A percentile compares a stretch with the other conserved stretches of the same genome.
These are phyloP conservation scores for Sugiyamaella valdiviana DNA, from an alignment of 805 yeast genomes.

Conservation along the genomic window DNA sequence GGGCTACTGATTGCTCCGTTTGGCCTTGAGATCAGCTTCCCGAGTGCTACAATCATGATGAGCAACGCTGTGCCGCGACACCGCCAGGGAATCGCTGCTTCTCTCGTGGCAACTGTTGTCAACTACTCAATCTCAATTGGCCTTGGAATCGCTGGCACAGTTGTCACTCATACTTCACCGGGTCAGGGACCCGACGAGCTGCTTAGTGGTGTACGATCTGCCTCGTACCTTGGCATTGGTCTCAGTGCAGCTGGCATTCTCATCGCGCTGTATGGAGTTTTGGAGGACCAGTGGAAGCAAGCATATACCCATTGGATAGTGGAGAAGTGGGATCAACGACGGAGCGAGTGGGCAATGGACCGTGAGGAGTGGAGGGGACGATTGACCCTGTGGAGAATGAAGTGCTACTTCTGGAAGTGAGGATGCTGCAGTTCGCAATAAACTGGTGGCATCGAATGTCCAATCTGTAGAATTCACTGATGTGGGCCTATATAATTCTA, in stretches of 20 bases:
- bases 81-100: slow-evolving; percentile 75
- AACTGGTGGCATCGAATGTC: too few species aligned
- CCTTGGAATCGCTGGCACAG: slow-evolving; percentile 63
- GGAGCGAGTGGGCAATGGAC: too few species aligned
- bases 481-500: too few species aligned
- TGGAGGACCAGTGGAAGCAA: too few species aligned
- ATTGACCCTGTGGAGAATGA: too few species aligned
- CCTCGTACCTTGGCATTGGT: slow-evolving; percentile 56
- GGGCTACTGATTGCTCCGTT: slow-evolving; percentile 51
- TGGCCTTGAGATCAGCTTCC: slow-evolving; percentile 77
- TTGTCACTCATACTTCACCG: slow-evolving; percentile 39
- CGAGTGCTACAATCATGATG: slow-evolving; percentile 61
- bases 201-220: slow-evolving; percentile 48
- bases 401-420: too few species aligned
- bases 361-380: too few species aligned
- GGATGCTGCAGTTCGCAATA: too few species aligned
- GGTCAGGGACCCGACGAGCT: slow-evolving; percentile 17
- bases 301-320: too few species aligned
- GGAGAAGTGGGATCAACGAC: too few species aligned
- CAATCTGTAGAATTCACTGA: too few species aligned
- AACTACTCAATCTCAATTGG: slow-evolving; percentile 69
- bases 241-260: slow-evolving; percentile 46
- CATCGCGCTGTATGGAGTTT: neutral
- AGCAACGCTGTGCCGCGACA: slow-evolving; percentile 53
- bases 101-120: slow-evolving; percentile 60